Percentiles rank a stretch among this genome's conserved stretches.
Conservation (phyloP, 139 green algal species). For the Coccomyxa sp. region DNA sequence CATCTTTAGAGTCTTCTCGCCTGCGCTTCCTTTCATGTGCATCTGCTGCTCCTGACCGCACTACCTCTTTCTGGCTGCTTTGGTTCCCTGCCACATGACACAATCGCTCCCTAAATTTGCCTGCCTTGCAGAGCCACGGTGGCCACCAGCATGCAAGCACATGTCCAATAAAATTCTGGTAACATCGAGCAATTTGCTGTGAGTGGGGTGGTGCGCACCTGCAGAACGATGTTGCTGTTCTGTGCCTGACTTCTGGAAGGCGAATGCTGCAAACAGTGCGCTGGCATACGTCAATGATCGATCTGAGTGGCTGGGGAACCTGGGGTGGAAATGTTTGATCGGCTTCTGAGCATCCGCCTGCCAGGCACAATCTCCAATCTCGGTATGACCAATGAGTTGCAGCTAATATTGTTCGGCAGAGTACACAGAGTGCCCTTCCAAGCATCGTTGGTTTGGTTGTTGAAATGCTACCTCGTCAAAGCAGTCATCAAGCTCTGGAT, state of each 20-base stretch:
- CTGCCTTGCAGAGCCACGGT: too few species aligned
- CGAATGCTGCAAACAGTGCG: constrained; percentile 49
- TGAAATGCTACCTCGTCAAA: constrained; percentile 37
- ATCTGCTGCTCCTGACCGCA: too few species aligned
- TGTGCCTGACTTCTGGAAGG: constrained; percentile 44
- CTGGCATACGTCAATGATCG: constrained; percentile 29
- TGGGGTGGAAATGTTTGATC: constrained; percentile 74
- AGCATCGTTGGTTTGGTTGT: background rate
- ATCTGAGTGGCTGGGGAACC: constrained; percentile 26
- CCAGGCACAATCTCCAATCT: background rate
- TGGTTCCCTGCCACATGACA: too few species aligned
- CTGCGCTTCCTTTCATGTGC: too few species aligned
- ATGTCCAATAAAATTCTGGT: too few species aligned
- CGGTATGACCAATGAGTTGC: background rate
- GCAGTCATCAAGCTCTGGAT: constrained; percentile 25
- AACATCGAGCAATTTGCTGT: background rate
- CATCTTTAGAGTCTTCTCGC: too few species aligned
- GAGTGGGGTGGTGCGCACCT: background rate
- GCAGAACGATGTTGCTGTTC: background rate
- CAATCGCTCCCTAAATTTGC: too few species aligned
- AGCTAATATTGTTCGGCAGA: background rate
- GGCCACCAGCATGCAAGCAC: too few species aligned
- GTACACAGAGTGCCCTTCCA: background rate
- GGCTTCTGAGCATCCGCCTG: constrained; percentile 39
- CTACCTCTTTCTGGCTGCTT: too few species aligned